Evolutionary conservation across 2,329 filamentous ascomycete species (phyloP).

Genomic region (Botryotinia globosa): DNA sequence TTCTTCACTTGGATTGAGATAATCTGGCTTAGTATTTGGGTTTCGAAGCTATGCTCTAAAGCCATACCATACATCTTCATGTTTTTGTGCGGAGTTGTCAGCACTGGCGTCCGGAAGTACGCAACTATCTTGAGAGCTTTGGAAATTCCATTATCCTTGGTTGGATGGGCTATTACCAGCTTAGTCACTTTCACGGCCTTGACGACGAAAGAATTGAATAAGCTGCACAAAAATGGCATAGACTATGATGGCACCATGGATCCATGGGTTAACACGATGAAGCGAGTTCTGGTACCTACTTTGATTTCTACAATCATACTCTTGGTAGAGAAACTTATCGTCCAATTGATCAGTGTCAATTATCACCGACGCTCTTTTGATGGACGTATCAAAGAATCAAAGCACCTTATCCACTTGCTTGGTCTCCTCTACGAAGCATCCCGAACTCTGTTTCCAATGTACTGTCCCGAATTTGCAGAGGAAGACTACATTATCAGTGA

Average conservation of each 20-base stretch:
- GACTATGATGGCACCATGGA: slow-evolving; percentile 5
- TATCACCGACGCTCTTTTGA: slow-evolving; percentile 85
- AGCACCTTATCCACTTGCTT: slow-evolving; percentile 78
- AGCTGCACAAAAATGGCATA: not conserved
- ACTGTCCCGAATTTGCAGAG: slow-evolving; percentile 84
- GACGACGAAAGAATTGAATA: slow-evolving; percentile 40
- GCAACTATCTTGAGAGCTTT: slow-evolving; percentile 62
- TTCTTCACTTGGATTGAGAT: slow-evolving; percentile 69
- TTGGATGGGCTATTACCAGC: slow-evolving; percentile 64
- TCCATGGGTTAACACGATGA: slow-evolving; percentile 57
- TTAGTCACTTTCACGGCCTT: slow-evolving; percentile 61
- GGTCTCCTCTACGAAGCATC: slow-evolving; percentile 89
- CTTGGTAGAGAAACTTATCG: slow-evolving; percentile 72
- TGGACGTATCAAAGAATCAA: slow-evolving; percentile 81
- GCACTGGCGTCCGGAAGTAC: slow-evolving; percentile 68
- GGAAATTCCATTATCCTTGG: slow-evolving; percentile 64
- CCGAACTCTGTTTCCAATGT: slow-evolving; percentile 82
- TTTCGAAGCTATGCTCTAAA: slow-evolving; percentile 62
- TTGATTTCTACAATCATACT: slow-evolving; percentile 69
- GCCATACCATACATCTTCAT: slow-evolving; percentile 61
- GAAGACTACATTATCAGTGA: slow-evolving; percentile 93
- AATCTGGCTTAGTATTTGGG: slow-evolving; percentile 66
- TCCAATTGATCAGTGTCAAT: slow-evolving; percentile 80
- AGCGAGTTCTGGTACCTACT: slow-evolving; percentile 62
- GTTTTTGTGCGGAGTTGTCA: slow-evolving; percentile 67